Evolutionary conservation across 1,284 basidiomycete species (phyloP).

Genomic region (Wolfiporia cocos): DNA sequence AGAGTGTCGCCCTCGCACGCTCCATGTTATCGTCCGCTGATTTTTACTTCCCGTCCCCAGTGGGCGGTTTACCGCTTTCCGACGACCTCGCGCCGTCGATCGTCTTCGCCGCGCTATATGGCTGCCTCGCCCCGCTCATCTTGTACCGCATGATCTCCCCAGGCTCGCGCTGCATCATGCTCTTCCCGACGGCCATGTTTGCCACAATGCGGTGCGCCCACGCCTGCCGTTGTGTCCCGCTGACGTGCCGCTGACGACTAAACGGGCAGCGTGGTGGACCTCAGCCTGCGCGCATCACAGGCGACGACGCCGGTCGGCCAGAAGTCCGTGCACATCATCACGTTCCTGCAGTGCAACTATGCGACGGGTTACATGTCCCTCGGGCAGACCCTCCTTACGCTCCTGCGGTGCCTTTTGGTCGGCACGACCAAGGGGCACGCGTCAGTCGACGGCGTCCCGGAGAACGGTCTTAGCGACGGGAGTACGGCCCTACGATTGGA

Average conservation of each 20-base stretch:
- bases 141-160: not conserved
- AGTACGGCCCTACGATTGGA: too few species aligned
- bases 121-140: not conserved
- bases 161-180: not conserved
- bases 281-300: not conserved
- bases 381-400: not conserved
- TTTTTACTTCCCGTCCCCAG: conserved; percentile 10
- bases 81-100: conserved; percentile 11
- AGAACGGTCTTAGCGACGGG: too few species aligned
- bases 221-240: not conserved
- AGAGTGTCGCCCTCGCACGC: not conserved
- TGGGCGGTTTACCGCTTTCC: conserved; percentile 11
- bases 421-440: not conserved
- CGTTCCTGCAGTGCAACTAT: conserved; percentile 1
- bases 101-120: conserved; percentile 7
- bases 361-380: not conserved
- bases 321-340: not conserved
- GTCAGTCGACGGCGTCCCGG: too few species aligned
- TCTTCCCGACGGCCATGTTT: not conserved
- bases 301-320: not conserved
- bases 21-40: not conserved
- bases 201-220: not conserved
- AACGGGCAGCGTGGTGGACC: conserved; percentile 1
- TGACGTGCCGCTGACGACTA: not conserved
- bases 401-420: not conserved